Conservation (phyloP, 2,329 filamentous ascomycete genomes). For the Hypoxylon sp. region DNA sequence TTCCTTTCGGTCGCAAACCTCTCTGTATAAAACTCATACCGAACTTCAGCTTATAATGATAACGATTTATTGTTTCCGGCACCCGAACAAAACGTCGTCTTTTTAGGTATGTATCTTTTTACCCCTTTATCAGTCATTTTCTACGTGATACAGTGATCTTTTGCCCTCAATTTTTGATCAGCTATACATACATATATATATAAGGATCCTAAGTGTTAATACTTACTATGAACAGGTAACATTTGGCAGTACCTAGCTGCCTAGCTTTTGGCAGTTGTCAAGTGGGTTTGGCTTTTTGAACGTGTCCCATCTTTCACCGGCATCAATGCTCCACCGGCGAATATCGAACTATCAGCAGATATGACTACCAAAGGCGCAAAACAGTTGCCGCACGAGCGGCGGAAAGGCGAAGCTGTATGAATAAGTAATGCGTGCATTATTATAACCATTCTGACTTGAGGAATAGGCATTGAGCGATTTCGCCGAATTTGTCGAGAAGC, state of each 20-base stretch:
- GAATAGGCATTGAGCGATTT: constrained; percentile 88
- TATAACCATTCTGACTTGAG: constrained; percentile 13
- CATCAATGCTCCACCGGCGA: constrained; percentile 30
- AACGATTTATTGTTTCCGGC: too few relatives aligned
- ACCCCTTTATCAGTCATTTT: neutral
- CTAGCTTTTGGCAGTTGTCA: too few relatives aligned
- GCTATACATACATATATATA: too few relatives aligned
- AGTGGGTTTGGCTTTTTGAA: too few relatives aligned
- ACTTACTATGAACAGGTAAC: neutral
- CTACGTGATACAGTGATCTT: too few relatives aligned
- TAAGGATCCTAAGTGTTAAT: too few relatives aligned
- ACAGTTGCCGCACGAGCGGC: constrained; percentile 79
- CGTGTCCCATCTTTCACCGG: constrained; percentile 10
- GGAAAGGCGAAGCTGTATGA: constrained; percentile 86
- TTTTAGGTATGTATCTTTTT: neutral
- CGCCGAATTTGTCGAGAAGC: constrained; percentile 96
- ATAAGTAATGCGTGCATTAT: constrained; percentile 14
- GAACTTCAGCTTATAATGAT: neutral
- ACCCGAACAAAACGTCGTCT: too few relatives aligned
- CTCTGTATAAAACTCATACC: neutral
- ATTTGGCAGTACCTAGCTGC: too few relatives aligned
- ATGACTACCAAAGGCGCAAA: constrained; percentile 72
- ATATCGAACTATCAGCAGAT: constrained; percentile 47
- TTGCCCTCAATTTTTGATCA: too few relatives aligned
- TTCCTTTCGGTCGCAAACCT: neutral